Base-by-base conservation (phyloP, 2,329 filamentous ascomycete genomes). In the Hymenoscyphus linearis region DNA sequence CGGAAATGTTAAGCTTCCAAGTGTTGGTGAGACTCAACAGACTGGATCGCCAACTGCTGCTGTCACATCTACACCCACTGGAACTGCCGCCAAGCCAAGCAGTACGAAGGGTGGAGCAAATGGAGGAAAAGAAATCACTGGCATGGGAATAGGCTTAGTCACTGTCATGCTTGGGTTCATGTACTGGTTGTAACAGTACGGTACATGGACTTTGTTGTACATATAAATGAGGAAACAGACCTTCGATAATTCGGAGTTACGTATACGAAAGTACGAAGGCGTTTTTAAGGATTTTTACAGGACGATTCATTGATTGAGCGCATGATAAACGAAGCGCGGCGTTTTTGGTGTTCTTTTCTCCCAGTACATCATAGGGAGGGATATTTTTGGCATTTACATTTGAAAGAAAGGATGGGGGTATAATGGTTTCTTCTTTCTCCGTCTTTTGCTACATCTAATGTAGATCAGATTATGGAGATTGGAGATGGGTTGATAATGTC, bases 1-100 rank as follows among this genome's bases (percentile, higher is more conserved):
- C 67, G 87, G 89, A 16, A 84, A 86, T 65, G 85, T 87, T 2
- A 74, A 82, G 13, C 79, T 96, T 26, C 91, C 92, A 0, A 86
- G 83, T 2, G 67, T 95, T 7, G 89, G 87, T 10, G 59, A 67
- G 57, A 68, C 66, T 14, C 62, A 55, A 34, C 59, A 54, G 44
- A 60, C 65, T 31, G 56, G 52, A 22, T 16, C 59, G 6, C 55
- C 57, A 3, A 57, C 70, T 4, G 67, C 58, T 3, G 63, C 64
- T 22, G 63, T 68, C 6, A 67, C 63, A 7, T 62, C 62, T 1
- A 66, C 73, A 22, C 70, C 70, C 27, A 71, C 73, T 31, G 74
- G 72, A n/a, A 70, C 72, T 13, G 70, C 74, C 27, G 73, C 74
- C 18, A 69, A 67, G 26, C 70, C 71, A 6, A 71, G 67, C 5